Evolutionary conservation across 345 rosid species (phyloP), one percentile per base, ranked within the genome.

Genomic region (Lagerstroemia speciosa): DNA sequence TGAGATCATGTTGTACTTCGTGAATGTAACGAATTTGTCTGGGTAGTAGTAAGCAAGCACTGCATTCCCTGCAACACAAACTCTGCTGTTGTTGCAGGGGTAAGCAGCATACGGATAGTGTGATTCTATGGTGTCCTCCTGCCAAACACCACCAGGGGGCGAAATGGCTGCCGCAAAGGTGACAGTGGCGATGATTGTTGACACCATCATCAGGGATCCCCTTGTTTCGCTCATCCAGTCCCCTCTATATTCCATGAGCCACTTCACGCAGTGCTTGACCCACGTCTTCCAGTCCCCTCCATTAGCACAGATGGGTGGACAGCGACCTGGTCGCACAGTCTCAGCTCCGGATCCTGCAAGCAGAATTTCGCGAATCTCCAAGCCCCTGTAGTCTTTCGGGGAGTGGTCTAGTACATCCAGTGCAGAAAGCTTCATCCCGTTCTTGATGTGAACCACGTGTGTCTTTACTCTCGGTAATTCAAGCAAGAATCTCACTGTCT

Each of bases 61-160:
- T n/a, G 65, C 36, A 0, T 14, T 16, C 65, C 40, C 40, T 6
- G 65, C 26, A 17, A 3, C 5, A 32, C 30, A 55, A n/a, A 55
- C n/a, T n/a, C n/a, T n/a, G n/a, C n/a, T n/a, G n/a, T n/a, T n/a
- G n/a, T n/a, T n/a, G n/a, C n/a, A n/a, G n/a, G n/a, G n/a, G n/a
- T n/a, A n/a, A n/a, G n/a, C n/a, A n/a, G n/a, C n/a, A n/a, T n/a
- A n/a, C n/a, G n/a, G n/a, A n/a, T n/a, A n/a, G n/a, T n/a, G n/a
- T n/a, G n/a, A 48, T 22, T 29, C 11, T 29, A 3, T 6, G 3
- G n/a, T 63, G 66, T 32, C 41, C 2, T 63, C 11, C 43, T 63
- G 66, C 66, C 66, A 63, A 5, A 63, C 66, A 6, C 66, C 66
- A 3, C 66, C 66, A 11, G 66, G 66, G 36, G 66, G 66, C 6